Evolutionary conservation across 2,329 filamentous ascomycete genomes (phyloP), one percentile per base, ranked within the genome.

Genomic region (Phyllosticta capitalensis): DNA sequence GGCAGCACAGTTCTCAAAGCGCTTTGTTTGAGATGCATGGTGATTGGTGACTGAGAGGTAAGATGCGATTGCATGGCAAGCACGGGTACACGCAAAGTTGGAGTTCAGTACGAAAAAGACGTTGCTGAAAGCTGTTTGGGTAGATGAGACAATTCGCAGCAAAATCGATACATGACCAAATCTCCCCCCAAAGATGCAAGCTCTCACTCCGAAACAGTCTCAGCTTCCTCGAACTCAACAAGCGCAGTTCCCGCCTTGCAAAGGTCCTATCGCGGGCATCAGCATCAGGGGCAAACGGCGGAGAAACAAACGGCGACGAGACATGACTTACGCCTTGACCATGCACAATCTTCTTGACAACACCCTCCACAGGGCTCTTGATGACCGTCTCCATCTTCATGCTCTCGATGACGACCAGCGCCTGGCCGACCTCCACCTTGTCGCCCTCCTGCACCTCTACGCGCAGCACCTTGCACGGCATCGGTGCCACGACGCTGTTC

Each of bases 391-490:
- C 79, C 79, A 82, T 82, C 73, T 81, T 78, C 76, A 79, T 79
- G 61, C 76, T 78, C 67, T 75, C 74, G 62, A 74, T 74, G 5
- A 97, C 91, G 12, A 97, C 89, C 61, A 99, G 76, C 6, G 90
- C 85, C 60, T 92, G 85, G 52, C 92, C 92, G 76, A 92, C 95
- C 70, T 85, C 85, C 17, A 99, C 94, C 53, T 74, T 75, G 64
- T 95, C 84, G 0, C 94, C 94, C 66, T 90, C 90, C 26, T 81
- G 76, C 0, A 96, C 90, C 72, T 96, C 89, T 54, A 96, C 94
- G 64, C 90, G 85, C 63, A 99, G 76, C 24, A 99, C 87, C 76
- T 97, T 97, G 76, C 94, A 97, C 1, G 94, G 94, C 94, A 99
- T 99, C 0, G 94, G 94, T 21, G 94, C 90, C 22, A 89, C 80